Conservation (phyloP, 1,284 basidiomycete genomes). For the Ganoderma resinaceum region DNA sequence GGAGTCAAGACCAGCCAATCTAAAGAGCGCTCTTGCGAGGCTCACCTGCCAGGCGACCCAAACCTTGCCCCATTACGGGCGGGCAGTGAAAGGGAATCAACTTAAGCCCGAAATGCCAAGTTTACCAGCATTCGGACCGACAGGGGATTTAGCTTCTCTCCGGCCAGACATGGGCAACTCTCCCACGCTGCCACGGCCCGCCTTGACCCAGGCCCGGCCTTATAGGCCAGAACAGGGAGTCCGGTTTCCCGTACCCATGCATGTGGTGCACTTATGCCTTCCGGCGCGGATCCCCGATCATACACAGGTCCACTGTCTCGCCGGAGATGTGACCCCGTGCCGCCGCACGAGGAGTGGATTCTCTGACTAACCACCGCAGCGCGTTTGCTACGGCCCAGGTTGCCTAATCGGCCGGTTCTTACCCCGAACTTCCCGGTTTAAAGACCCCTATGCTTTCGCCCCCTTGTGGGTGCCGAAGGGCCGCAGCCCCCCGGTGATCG, state of each 20-base stretch:
- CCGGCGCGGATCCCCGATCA: neutral
- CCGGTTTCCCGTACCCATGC: neutral
- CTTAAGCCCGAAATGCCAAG: neutral
- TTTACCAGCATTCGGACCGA: neutral
- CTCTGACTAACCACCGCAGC: neutral
- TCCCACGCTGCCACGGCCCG: neutral
- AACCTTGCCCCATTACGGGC: too few species aligned
- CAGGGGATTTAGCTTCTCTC: neutral
- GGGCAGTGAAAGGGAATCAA: neutral
- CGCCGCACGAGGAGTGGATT: neutral
- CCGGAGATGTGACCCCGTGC: neutral
- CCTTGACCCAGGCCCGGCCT: too few species aligned
- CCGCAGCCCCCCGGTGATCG: too few species aligned
- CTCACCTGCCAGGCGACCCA: too few species aligned
- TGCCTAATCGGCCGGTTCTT: neutral
- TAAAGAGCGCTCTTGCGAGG: too few species aligned
- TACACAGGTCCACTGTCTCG: neutral
- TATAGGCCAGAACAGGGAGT: too few species aligned
- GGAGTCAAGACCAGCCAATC: too few species aligned
- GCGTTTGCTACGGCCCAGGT: neutral
- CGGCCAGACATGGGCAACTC: neutral
- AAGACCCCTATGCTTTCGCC: neutral
- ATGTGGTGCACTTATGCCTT: neutral
- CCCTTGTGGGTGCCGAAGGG: too few species aligned
- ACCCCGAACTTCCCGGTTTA: neutral